phyloP scores from a whole-genome alignment of 148 eudicot genomes.

The Fagopyrum esculentum region DNA sequence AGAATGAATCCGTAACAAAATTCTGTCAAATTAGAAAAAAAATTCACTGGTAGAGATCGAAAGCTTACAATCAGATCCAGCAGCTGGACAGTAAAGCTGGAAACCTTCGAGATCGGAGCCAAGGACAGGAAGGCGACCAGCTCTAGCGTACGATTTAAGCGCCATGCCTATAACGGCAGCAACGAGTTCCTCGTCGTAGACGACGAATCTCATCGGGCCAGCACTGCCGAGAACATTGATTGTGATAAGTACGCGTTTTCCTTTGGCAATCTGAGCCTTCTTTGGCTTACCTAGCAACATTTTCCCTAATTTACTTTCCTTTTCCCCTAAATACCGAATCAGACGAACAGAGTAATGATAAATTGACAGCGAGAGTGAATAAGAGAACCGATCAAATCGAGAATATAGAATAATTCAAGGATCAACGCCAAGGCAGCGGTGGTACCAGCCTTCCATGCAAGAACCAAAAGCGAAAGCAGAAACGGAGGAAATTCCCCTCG shows the following conservation, averaged over 20 bases:
- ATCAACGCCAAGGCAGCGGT: conserved; percentile 42
- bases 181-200: conserved; percentile 47
- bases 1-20: background rate
- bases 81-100: conserved; percentile 43
- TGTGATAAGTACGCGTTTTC: conserved; percentile 46
- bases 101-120: conserved; percentile 39
- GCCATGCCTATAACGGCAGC: conserved; percentile 39
- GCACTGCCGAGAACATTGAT: conserved; percentile 64
- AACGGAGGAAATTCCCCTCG: conserved; percentile 12
- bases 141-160: conserved; percentile 54
- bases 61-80: conserved; percentile 44
- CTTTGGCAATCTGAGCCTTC: conserved; percentile 25
- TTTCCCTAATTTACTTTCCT: conserved; percentile 5
- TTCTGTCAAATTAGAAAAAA: background rate
- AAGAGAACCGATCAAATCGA: background rate
- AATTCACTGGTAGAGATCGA: background rate
- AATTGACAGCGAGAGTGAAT: background rate
- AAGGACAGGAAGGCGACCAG: conserved; percentile 67
- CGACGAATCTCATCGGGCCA: conserved; percentile 63
- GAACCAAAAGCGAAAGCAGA: conserved; percentile 38
- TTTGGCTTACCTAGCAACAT: conserved; percentile 36
- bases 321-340: background rate
- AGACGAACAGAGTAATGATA: background rate
- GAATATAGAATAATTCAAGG: conserved; percentile 14
- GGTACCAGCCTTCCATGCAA: conserved; percentile 53